Base-by-base conservation (phyloP, 371 early-diverging fungal species). In the Fennellomyces sp. region DNA sequence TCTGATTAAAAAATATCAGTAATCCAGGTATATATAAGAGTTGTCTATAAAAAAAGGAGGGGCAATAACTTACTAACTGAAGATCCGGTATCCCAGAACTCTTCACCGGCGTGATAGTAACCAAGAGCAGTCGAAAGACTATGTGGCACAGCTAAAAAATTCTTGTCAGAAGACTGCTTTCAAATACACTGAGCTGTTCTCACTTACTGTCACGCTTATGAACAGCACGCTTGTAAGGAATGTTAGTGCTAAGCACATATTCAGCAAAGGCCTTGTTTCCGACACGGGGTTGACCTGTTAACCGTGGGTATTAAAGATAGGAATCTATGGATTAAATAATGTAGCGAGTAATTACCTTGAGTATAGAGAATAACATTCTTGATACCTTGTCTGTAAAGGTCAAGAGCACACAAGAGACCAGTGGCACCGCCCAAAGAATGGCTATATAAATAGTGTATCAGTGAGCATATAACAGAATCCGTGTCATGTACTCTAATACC, bases 401-500 rank as follows among this genome's bases (percentile, higher is more conserved):
- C 67, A 39, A 67, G 35, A 5, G 63, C 67, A 36, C 53, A 45
- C 1, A 67, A 31, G 3, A 63, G 29, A 3, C 63, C 67, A n/a
- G 30, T 5, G 3, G 67, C 63, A 35, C 60, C 67, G n/a, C 67
- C 67, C 12, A 67, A 38, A 4, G 67, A 67, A 39, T 66, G 66
- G 3, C 61, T 61, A 38, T 21, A 10, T 6, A 52, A 30, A 35
- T 31, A 51, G 15, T 13, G 10, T 0, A 31, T 19, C n/a, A 11
- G 13, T 26, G 13, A 17, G 26, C 25, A 4, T 6, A 8, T 57
- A 12, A 28, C 12, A 29, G 15, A 15, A 3, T 5, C 6, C n/a
- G 29, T n/a, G 19, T 33, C 26, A 19, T 19, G 5, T 12, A 4
- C 4, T 10, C 33, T n/a, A n/a, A n/a, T 53, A 60, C 36, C 69